Base-by-base conservation (phyloP, 2,329 filamentous ascomycete species). In the Macrophomina tecta region DNA sequence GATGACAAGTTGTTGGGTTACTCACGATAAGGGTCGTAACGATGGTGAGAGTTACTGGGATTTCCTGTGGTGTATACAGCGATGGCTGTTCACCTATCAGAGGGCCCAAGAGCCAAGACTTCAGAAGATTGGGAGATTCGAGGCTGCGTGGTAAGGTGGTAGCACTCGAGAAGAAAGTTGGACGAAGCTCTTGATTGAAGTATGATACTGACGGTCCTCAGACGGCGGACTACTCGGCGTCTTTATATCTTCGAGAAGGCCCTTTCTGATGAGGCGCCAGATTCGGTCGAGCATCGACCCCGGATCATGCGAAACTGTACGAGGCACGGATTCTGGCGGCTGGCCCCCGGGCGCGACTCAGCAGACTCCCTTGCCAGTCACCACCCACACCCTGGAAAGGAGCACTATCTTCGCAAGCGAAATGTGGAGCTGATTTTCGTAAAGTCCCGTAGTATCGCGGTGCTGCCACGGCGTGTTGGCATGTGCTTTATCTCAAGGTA, bases 401-500 rank as follows among this genome's bases (percentile, higher is more conserved):
- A 61, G 49, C 45, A 62, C 65, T 63, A 55, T 67, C 55, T 46
- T 63, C 36, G 56, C 48, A 40, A 28, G 56, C 65, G 46, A 62
- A 63, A 56, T 63, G 65, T 62, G 46, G 65, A 67, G 58, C 56
- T 28, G 28, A 23, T 48, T 34, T 32, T 52, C 48, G 65, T 58
- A 40, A 28, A 46, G 11, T 46, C 8, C 65, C 56, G 49, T 55
- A 30, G 48, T 63, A 55, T 62, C 65, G 46, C 65, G 58, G 28
- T 49, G 48, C 36, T 62, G 58, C 56, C 58, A 62, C 65, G 56
- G 28, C 48, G 30, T 36, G 45, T 51, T 45, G 60, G 61, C 58
- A 67, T 64, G 60, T 64, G 66, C 66, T 48, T 49, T 64, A 67
- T 64, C 61, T 56, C 49, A 34, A 38, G 16, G n/a, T 60, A 58